A percentile compares a stretch with the other conserved stretches of the same genome.
Conservation (phyloP, 352 stramenopile genomes). For the Phytophthora aleatoria region DNA sequence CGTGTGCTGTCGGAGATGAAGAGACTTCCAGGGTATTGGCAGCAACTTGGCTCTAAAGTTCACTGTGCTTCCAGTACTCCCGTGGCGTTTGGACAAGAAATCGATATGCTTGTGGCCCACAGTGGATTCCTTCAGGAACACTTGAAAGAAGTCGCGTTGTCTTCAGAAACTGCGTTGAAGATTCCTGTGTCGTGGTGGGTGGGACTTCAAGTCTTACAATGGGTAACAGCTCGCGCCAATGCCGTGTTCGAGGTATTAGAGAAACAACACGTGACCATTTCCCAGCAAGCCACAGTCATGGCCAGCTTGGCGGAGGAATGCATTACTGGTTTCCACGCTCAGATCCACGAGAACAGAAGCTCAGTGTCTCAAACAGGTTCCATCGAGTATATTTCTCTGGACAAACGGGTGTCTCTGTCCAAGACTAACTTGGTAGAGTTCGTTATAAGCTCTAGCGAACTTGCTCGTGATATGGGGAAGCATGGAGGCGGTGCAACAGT, state of each 20-base stretch:
- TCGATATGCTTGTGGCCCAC: constrained; percentile 51
- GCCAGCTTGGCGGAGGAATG: constrained; percentile 33
- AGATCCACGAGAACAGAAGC: constrained; percentile 9
- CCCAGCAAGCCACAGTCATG: constrained; percentile 27
- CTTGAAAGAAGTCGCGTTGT: constrained; percentile 34
- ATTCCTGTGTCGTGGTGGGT: constrained; percentile 52
- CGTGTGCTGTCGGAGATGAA: constrained; percentile 33
- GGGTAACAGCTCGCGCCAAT: constrained; percentile 39
- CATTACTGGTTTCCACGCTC: constrained; percentile 36
- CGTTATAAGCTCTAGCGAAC: constrained; percentile 42
- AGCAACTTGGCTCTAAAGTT: constrained; percentile 1
- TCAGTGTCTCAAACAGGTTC: neutral
- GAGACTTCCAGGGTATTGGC: constrained; percentile 14
- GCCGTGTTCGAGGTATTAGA: constrained; percentile 37
- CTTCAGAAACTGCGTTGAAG: neutral
- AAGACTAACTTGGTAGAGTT: constrained; percentile 44
- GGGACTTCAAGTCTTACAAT: constrained; percentile 47
- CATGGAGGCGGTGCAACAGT: constrained; percentile 27
- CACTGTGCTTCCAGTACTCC: constrained; percentile 10
- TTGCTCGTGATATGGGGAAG: constrained; percentile 41
- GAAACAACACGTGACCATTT: constrained; percentile 27
- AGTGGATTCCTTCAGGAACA: constrained; percentile 44
- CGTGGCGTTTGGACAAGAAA: constrained; percentile 35
- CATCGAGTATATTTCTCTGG: constrained; percentile 16
- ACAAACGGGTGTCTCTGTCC: constrained; percentile 27